phyloP scores from a whole-genome alignment of 1,284 basidiomycete species.

The Pseudomicrostroma phylloplanum region DNA sequence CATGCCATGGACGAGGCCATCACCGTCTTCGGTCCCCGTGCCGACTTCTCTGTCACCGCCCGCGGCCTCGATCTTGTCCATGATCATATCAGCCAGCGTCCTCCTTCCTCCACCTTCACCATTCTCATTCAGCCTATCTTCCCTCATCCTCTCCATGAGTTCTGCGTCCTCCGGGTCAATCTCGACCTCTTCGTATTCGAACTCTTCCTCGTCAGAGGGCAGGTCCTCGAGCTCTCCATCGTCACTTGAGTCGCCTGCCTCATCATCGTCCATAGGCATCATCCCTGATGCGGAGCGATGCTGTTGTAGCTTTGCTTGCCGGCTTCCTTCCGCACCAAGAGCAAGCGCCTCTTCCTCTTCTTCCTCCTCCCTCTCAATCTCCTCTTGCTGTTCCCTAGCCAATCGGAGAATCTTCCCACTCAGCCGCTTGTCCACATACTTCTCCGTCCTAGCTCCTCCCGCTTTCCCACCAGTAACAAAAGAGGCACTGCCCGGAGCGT shows the following conservation, averaged over 20 bases:
- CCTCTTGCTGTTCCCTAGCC: conserved; percentile 21
- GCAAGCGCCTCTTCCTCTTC: conserved; percentile 14
- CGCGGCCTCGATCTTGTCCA: conserved; percentile 72
- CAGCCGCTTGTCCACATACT: conserved; percentile 58
- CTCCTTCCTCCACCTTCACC: conserved; percentile 28
- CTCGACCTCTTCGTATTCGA: conserved; percentile 42
- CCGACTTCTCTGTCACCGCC: conserved; percentile 56
- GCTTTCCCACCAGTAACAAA: conserved; percentile 4
- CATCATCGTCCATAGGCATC: conserved; percentile 56
- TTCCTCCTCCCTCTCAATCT: conserved; percentile 46
- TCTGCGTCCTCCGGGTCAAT: conserved; percentile 45
- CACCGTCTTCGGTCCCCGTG: conserved; percentile 22
- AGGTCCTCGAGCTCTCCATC: conserved; percentile 36
- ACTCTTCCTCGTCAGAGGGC: conserved; percentile 12
- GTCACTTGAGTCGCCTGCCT: conserved; percentile 37
- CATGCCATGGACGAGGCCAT: conserved; percentile 64
- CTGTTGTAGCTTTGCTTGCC: conserved; percentile 50
- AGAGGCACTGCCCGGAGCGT: background rate
- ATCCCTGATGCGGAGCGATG: conserved; percentile 42
- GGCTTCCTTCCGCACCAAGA: conserved; percentile 46
- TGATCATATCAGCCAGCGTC: conserved; percentile 82
- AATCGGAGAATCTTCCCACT: conserved; percentile 86
- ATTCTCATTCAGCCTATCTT: conserved; percentile 17
- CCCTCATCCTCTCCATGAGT: conserved; percentile 30
- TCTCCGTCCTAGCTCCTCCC: conserved; percentile 10